Conservation (phyloP, 2,329 filamentous ascomycete genomes). For the Alternaria sp. region DNA sequence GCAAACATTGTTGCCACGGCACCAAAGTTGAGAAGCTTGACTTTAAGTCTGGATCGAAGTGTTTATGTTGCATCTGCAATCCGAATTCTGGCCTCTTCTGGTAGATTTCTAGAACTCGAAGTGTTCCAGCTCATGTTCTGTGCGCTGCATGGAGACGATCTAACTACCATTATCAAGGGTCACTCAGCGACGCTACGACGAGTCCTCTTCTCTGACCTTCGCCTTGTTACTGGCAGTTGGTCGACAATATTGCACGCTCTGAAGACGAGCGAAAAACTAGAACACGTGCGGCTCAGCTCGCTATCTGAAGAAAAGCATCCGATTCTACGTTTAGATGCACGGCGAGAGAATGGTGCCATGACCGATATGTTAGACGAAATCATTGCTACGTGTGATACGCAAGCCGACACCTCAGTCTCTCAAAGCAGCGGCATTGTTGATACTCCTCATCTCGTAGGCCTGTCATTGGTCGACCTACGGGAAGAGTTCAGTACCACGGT, state of each 20-base stretch:
- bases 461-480: neutral
- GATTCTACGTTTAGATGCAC: slow-evolving; percentile 2
- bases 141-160: slow-evolving; percentile 25
- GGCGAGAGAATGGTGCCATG: slow-evolving; percentile 11
- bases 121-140: slow-evolving; percentile 30
- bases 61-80: slow-evolving; percentile 29
- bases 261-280: slow-evolving; percentile 12
- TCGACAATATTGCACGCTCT: slow-evolving; percentile 19
- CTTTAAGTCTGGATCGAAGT: slow-evolving; percentile 33
- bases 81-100: slow-evolving; percentile 24
- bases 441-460: neutral
- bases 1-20: slow-evolving; percentile 33
- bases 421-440: neutral
- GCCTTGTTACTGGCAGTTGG: slow-evolving; percentile 31
- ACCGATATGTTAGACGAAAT: slow-evolving; percentile 21
- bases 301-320: slow-evolving; percentile 12
- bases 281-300: slow-evolving; percentile 17
- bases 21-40: slow-evolving; percentile 27
- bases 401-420: neutral
- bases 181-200: slow-evolving; percentile 28
- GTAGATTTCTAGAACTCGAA: slow-evolving; percentile 23
- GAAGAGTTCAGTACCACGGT: neutral
- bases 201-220: slow-evolving; percentile 23
- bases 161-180: slow-evolving; percentile 24
- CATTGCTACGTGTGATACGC: slow-evolving; percentile 5